Conservation (phyloP, 1,284 basidiomycete species). For the Cronartium ribicola region DNA sequence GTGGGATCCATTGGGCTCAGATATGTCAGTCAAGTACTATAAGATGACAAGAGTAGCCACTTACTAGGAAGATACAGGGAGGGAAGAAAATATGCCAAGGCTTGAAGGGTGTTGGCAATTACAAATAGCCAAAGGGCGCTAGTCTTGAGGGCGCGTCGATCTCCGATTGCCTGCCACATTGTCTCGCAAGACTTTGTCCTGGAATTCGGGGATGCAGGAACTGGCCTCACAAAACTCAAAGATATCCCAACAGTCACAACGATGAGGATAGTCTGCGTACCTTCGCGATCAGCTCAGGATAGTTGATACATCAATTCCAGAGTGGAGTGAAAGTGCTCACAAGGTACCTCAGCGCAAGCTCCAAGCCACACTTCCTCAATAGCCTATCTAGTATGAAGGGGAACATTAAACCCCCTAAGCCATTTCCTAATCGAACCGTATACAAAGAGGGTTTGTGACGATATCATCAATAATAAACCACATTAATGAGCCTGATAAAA, state of each 20-base stretch:
- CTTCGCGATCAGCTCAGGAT: background rate
- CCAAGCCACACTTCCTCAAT: slow-evolving; percentile 9
- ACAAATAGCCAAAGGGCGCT: slow-evolving; percentile 27
- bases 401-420: slow-evolving; percentile 26
- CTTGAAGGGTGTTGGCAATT: slow-evolving; percentile 30
- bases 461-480: background rate
- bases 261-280: background rate
- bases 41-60: background rate
- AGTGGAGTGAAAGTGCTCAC: slow-evolving; percentile 1
- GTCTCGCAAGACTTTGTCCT: background rate
- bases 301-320: background rate
- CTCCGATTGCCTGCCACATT: slow-evolving; percentile 19
- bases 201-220: background rate
- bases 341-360: slow-evolving; percentile 7
- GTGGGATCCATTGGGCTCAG: background rate
- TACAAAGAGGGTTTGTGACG: background rate
- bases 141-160: slow-evolving; percentile 25
- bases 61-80: slow-evolving; percentile 41
- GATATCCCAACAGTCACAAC: background rate
- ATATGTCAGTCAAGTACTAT: background rate
- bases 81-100: slow-evolving; percentile 32
- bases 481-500: background rate
- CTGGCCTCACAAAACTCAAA: background rate
- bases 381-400: slow-evolving; percentile 24
- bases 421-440: slow-evolving; percentile 6